phyloP scores from a whole-genome alignment of 106 monocot species.

The Ottelia alismoides region DNA sequence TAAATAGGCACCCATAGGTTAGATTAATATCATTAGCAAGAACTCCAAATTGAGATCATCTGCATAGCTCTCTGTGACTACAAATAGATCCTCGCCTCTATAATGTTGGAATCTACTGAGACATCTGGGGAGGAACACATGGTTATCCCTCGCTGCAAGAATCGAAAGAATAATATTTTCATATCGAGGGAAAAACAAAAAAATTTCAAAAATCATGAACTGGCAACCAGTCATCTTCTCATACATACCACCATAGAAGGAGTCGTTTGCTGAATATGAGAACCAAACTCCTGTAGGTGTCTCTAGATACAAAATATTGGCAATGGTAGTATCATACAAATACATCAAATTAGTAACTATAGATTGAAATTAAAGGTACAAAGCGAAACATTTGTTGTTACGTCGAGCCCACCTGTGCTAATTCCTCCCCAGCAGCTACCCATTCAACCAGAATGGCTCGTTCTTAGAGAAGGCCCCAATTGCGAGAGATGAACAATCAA shows the following conservation, averaged over 20 bases:
- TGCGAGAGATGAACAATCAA: constrained; percentile 15
- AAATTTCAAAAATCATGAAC: too few species aligned
- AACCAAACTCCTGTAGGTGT: constrained; percentile 17
- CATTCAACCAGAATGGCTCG: constrained; percentile 8
- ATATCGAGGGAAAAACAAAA: too few species aligned
- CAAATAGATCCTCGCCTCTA: constrained; percentile 14
- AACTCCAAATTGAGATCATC: neutral
- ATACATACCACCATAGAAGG: constrained; percentile 2
- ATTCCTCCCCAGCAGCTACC: constrained; percentile 1
- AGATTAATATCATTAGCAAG: too few species aligned
- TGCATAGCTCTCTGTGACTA: constrained; percentile 33
- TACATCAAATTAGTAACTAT: too few species aligned
- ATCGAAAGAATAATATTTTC: too few species aligned
- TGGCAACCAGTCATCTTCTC: constrained; percentile 1
- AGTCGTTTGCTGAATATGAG: constrained; percentile 17
- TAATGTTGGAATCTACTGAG: constrained; percentile 26
- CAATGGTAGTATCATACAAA: constrained; percentile 3
- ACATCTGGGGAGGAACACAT: constrained; percentile 27
- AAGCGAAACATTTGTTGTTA: neutral
- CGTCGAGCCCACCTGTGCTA: constrained; percentile 2
- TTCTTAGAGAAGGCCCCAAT: constrained; percentile 10
- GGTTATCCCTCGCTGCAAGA: constrained; percentile 13
- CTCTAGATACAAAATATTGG: constrained; percentile 26
- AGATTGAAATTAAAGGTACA: too few species aligned
- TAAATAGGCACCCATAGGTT: too few species aligned